Percentiles rank a stretch among this genome's conserved stretches.
These are phyloP conservation scores for Aspergillus japonicus DNA, from an alignment of 2,329 filamentous ascomycete genomes.

Conservation along the genomic window DNA sequence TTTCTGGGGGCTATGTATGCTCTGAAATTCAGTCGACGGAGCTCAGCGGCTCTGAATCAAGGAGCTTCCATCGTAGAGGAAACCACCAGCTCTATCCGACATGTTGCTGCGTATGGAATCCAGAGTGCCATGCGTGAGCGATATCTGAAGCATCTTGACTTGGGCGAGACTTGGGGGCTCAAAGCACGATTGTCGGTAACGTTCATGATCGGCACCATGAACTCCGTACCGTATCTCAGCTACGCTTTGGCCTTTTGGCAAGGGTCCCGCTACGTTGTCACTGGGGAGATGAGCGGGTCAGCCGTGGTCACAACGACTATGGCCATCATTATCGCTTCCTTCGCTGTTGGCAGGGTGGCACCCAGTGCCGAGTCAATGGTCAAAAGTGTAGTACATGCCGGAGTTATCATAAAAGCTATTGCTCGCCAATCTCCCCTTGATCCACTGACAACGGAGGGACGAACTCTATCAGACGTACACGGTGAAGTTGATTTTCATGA, in stretches of 20 bases:
- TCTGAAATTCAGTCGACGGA: background rate
- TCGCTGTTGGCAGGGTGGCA: background rate
- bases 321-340: background rate
- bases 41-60: background rate
- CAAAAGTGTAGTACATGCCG: background rate
- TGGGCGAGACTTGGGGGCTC: background rate
- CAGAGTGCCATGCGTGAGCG: background rate
- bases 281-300: constrained; percentile 21
- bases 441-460: constrained; percentile 26
- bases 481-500: constrained; percentile 41
- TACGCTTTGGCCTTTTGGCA: constrained; percentile 57
- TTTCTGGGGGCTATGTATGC: background rate
- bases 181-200: background rate
- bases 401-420: constrained; percentile 41
- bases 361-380: background rate
- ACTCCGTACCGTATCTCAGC: constrained; percentile 49
- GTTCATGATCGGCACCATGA: background rate
- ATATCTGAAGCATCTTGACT: constrained; percentile 24
- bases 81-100: background rate
- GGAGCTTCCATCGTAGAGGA: background rate
- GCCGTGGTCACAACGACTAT: background rate
- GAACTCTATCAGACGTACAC: constrained; percentile 13
- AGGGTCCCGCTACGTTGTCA: constrained; percentile 29
- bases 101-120: background rate
- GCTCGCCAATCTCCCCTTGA: constrained; percentile 39